Percentiles rank a stretch among this genome's conserved stretches.
Conservation (phyloP, 2,329 filamentous ascomycete genomes). For the Colletotrichum tamarilloi region DNA sequence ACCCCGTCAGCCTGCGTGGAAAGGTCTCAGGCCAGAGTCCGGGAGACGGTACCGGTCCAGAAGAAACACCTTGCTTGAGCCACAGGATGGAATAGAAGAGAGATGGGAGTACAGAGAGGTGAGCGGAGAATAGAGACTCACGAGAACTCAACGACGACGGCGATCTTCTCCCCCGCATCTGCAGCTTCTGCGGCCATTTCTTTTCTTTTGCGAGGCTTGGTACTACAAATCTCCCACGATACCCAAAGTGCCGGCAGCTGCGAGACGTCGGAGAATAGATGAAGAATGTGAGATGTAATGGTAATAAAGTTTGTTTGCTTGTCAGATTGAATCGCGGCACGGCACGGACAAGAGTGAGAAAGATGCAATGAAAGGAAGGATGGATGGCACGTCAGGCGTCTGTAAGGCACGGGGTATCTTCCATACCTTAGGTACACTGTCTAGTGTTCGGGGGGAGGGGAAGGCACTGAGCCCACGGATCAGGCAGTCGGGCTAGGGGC, state of each 20-base stretch:
- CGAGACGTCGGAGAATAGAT: constrained; percentile 31
- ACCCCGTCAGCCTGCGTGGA: background rate
- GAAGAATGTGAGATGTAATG: constrained; percentile 28
- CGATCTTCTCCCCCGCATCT: constrained; percentile 50
- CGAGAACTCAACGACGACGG: constrained; percentile 79
- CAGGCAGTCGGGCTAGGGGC: background rate
- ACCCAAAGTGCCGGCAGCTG: constrained; percentile 11
- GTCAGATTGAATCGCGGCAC: background rate
- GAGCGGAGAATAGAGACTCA: constrained; percentile 43
- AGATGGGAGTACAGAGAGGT: background rate
- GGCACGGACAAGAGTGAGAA: constrained; percentile 15
- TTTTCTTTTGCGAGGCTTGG: constrained; percentile 1
- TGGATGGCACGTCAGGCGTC: background rate
- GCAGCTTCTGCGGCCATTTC: constrained; percentile 28
- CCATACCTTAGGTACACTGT: background rate
- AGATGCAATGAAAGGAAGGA: constrained; percentile 11
- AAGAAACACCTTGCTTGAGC: background rate
- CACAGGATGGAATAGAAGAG: background rate
- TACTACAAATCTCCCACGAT: constrained; percentile 5
- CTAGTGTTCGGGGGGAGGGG: background rate
- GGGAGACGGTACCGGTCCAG: background rate
- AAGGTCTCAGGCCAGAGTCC: background rate
- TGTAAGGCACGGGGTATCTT: background rate
- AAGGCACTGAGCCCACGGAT: background rate
- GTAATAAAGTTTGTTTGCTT: constrained; percentile 29